These are phyloP conservation scores for Cynara cardunculus DNA, from an alignment of 129 eudicot species.

Conservation along the genomic window DNA sequence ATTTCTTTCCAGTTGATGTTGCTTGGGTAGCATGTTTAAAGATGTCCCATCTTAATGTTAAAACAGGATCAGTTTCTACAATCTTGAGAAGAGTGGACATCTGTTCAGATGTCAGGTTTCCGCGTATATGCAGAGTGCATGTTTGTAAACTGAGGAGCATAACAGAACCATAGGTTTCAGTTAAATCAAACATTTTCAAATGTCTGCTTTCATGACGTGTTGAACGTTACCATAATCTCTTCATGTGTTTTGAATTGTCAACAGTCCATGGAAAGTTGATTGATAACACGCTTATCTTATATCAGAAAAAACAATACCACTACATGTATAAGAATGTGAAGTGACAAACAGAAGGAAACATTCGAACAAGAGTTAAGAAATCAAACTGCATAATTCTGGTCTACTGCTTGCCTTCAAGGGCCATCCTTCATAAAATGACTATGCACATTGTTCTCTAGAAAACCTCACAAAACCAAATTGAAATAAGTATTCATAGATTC, in stretches of 20 bases:
- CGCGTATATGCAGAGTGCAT: neutral
- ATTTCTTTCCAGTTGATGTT: too few species aligned
- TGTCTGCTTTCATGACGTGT: neutral
- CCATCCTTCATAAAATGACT: constrained; percentile 31
- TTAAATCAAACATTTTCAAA: neutral
- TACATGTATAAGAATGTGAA: constrained; percentile 19
- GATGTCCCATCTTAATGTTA: too few species aligned
- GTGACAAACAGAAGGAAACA: constrained; percentile 11
- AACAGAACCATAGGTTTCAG: neutral
- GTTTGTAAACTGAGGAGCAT: neutral
- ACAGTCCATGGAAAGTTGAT: neutral
- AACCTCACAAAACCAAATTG: constrained; percentile 18
- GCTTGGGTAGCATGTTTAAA: too few species aligned
- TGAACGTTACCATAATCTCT: neutral
- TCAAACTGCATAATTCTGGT: constrained; percentile 15
- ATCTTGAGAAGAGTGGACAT: too few species aligned
- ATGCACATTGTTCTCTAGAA: constrained; percentile 33
- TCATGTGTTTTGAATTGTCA: neutral
- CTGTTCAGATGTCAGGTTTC: neutral
- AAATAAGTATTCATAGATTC: constrained; percentile 13
- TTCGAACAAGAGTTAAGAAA: constrained; percentile 12
- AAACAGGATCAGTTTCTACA: too few species aligned
- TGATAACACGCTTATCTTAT: neutral
- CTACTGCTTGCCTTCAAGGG: neutral
- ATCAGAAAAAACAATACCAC: constrained; percentile 2